Conservation (phyloP, 202 grass and related monocot genomes). For the Musa balbisiana region DNA sequence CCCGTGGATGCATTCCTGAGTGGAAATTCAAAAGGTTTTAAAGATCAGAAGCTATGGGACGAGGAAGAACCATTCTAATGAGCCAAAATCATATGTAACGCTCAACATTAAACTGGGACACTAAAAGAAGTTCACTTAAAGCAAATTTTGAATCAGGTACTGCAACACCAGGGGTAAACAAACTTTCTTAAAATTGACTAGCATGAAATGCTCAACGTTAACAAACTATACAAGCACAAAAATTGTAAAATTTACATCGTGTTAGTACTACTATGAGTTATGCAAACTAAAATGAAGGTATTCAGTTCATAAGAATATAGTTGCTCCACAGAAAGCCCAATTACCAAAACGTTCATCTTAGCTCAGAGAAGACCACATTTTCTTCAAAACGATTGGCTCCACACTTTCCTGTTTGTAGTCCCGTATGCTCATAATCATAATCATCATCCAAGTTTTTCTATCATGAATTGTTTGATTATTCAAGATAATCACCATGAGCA, state of each 20-base stretch:
- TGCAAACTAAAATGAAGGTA: neutral
- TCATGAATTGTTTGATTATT: neutral
- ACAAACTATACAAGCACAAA: too few species aligned
- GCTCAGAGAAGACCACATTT: neutral
- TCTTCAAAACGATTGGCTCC: neutral
- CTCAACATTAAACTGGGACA: neutral
- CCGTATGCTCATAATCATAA: neutral
- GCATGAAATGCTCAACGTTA: neutral
- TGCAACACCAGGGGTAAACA: neutral
- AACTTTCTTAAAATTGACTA: neutral
- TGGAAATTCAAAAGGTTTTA: neutral
- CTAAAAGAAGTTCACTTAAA: neutral
- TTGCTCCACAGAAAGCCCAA: neutral
- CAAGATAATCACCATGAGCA: neutral
- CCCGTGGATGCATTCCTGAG: constrained; percentile 81
- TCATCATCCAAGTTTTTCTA: neutral
- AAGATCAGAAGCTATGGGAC: neutral
- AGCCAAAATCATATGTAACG: constrained; percentile 6
- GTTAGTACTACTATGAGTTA: neutral
- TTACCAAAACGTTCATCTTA: neutral
- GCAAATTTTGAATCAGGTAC: neutral
- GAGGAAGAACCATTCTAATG: too few species aligned
- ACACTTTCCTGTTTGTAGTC: neutral
- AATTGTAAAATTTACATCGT: too few species aligned
- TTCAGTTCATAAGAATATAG: neutral